Conservation (phyloP, 345 rosid genomes). For the Gossypium mustelinum region DNA sequence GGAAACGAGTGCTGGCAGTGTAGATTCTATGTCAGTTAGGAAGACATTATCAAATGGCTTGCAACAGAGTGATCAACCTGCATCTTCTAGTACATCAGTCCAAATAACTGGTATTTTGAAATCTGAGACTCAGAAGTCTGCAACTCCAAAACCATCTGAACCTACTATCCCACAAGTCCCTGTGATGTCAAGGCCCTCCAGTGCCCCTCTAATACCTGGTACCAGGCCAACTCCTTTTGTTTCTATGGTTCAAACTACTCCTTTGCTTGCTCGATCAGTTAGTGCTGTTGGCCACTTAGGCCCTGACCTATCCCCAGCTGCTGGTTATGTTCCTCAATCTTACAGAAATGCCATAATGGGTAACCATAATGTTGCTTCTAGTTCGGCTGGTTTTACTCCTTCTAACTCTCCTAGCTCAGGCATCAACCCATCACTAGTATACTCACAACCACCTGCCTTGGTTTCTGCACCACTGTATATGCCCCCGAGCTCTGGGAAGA, state of each 20-base stretch:
- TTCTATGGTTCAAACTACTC: slow-evolving; percentile 53
- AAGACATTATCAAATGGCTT: slow-evolving; percentile 40
- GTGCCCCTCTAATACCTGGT: slow-evolving; percentile 76
- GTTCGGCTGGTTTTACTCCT: slow-evolving; percentile 47
- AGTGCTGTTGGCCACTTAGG: slow-evolving; percentile 84
- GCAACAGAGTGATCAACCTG: slow-evolving; percentile 41
- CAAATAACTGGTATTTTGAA: slow-evolving; percentile 29
- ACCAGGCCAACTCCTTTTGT: slow-evolving; percentile 47
- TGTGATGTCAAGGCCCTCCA: slow-evolving; percentile 76
- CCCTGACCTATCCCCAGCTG: slow-evolving; percentile 51
- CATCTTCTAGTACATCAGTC: slow-evolving; percentile 27
- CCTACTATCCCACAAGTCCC: slow-evolving; percentile 37
- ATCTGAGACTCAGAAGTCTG: slow-evolving; percentile 44
- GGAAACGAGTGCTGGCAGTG: slow-evolving; percentile 31
- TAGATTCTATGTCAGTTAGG: slow-evolving; percentile 32
- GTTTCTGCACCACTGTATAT: slow-evolving; percentile 44
- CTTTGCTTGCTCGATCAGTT: slow-evolving; percentile 67
- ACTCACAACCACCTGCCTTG: slow-evolving; percentile 39
- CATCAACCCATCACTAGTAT: slow-evolving; percentile 41
- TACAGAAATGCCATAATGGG: slow-evolving; percentile 79
- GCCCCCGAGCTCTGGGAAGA: slow-evolving; percentile 41
- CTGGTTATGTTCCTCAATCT: slow-evolving; percentile 60
- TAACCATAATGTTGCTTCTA: slow-evolving; percentile 46
- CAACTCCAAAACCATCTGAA: slow-evolving; percentile 42
- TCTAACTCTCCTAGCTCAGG: slow-evolving; percentile 44